These are phyloP conservation scores for Populus pruinosa DNA, from an alignment of 345 rosid genomes.

Conservation along the genomic window DNA sequence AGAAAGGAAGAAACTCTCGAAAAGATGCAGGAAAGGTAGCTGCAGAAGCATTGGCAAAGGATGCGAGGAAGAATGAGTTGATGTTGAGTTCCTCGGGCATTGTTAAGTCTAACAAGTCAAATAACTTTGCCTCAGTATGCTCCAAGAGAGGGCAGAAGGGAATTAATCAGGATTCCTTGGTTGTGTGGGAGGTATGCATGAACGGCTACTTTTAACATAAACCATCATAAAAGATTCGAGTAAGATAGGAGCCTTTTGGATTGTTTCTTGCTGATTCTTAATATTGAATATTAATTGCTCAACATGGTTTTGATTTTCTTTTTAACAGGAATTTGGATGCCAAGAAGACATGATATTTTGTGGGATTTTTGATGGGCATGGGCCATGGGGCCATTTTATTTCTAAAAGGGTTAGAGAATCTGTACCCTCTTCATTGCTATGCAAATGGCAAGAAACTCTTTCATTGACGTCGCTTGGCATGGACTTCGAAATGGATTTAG, in stretches of 20 bases:
- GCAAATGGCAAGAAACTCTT: slow-evolving; percentile 71
- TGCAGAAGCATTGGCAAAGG: slow-evolving; percentile 62
- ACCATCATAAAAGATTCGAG: too few relatives aligned
- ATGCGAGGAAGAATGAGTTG: slow-evolving; percentile 60
- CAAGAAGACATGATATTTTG: slow-evolving; percentile 81
- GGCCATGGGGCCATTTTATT: slow-evolving; percentile 85
- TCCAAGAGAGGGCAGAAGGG: slow-evolving; percentile 83
- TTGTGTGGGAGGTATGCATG: slow-evolving; percentile 75
- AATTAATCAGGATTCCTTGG: slow-evolving; percentile 67
- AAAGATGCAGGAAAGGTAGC: slow-evolving; percentile 56
- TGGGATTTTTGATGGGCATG: slow-evolving; percentile 95
- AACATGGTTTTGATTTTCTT: neutral
- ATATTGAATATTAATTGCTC: neutral
- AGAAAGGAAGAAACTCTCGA: slow-evolving; percentile 41
- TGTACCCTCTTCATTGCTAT: slow-evolving; percentile 58
- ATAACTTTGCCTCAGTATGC: slow-evolving; percentile 57
- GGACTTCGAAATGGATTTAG: slow-evolving; percentile 26
- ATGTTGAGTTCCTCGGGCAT: slow-evolving; percentile 54
- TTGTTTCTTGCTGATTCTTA: too few relatives aligned
- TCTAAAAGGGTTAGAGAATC: slow-evolving; percentile 56
- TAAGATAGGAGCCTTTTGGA: too few relatives aligned
- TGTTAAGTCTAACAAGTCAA: slow-evolving; percentile 44
- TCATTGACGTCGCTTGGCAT: slow-evolving; percentile 34
- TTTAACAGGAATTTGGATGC: slow-evolving; percentile 69
- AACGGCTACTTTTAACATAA: too few relatives aligned